Evolutionary conservation across 2,329 filamentous ascomycete genomes (phyloP).

Genomic region (Neoscytalidium dimidiatum): DNA sequence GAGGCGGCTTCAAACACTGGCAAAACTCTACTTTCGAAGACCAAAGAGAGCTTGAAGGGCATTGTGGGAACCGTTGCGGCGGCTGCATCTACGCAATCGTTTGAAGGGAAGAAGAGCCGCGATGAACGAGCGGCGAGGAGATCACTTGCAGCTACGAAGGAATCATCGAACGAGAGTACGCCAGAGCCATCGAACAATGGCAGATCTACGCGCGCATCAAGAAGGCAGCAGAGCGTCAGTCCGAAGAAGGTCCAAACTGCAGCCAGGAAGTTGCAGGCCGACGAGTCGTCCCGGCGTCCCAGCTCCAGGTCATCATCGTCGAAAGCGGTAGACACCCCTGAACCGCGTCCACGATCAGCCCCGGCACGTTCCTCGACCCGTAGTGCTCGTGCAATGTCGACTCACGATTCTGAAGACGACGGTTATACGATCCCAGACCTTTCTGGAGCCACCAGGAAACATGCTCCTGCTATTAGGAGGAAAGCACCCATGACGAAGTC

Average conservation of each 20-base stretch:
- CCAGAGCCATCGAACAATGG: not conserved
- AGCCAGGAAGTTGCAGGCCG: not conserved
- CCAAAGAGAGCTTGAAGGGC: conserved; percentile 13
- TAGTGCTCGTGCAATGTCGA: not conserved
- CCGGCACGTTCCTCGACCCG: not conserved
- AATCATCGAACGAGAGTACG: not conserved
- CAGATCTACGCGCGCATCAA: not conserved
- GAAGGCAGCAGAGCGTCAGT: not conserved
- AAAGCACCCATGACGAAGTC: not conserved
- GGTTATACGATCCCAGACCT: too few species aligned
- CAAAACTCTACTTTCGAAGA: conserved; percentile 10
- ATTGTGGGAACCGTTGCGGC: not conserved
- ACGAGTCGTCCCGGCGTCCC: not conserved
- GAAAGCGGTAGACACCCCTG: not conserved
- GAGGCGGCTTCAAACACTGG: conserved; percentile 8
- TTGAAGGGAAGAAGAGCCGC: conserved; percentile 7
- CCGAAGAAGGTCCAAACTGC: conserved; percentile 5
- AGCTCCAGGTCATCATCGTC: not conserved
- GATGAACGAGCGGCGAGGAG: conserved; percentile 16
- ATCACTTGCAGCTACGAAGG: conserved; percentile 6
- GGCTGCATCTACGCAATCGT: not conserved
- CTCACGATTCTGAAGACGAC: not conserved
- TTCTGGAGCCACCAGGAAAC: too few species aligned
- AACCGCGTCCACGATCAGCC: not conserved
- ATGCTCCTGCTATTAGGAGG: not conserved